Base-by-base conservation (phyloP, 768 basidiomycete genomes). In the Tylopilus sp. region DNA sequence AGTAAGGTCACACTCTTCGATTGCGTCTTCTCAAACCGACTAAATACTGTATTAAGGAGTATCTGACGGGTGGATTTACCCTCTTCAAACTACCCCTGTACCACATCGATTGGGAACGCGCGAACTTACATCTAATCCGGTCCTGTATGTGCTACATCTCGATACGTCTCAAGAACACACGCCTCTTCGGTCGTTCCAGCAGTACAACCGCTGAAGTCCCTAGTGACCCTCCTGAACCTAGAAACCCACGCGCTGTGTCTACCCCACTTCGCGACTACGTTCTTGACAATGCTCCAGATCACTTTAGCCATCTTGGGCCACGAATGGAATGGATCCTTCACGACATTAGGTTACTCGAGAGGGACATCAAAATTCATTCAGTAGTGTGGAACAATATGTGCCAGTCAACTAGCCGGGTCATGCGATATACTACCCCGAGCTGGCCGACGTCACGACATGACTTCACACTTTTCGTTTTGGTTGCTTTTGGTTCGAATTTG, bases 81-180 rank as follows among this genome's bases (percentile, higher is more conserved):
- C 19, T n/a, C 11, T 1, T 11, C 16, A 34, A 33, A 14, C 46
- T 53, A 34, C 25, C 17, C 2, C 19, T 7, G 11, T 41, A 48
- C 22, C 19, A 48, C 26, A 28, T 53, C 25, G 22, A 1, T 19
- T 21, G 1, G 38, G 38, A 53, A 17, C n/a, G 1, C 14, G 52
- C 52, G n/a, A 45, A 53, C 25, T 13, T 49, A 11, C 24, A 16
- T 13, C 14, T 53, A 12, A 29, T 25, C 2, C 45, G n/a, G 14
- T 48, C 38, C 6, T 53, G 46, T 46, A 48, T 53, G 46, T 53
- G 45, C 25, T 53, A 53, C 22, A 33, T 53, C 7, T 53, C 52
- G 13, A 34, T 53, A 28, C 49, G 45, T 30, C 45, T 53, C 17
- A 30, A 16, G 17, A 16, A 11, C 19, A 41, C 22, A 11, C 11